These are phyloP conservation scores for Candida rishiriensis DNA, from an alignment of 805 yeast genomes.

Conservation along the genomic window DNA sequence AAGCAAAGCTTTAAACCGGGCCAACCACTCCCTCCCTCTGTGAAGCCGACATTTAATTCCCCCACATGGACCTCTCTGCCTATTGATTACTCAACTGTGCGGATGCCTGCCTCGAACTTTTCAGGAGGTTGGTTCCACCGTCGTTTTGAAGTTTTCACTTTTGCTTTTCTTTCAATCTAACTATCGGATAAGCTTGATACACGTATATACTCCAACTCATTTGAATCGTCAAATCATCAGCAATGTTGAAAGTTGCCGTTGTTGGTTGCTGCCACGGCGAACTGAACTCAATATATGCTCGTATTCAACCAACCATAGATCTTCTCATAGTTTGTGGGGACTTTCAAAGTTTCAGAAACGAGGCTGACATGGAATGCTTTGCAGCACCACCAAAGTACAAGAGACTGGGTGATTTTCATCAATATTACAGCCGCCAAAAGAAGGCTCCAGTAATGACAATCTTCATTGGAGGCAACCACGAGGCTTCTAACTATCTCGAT, in stretches of 20 bases:
- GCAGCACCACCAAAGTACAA: constrained; percentile 78
- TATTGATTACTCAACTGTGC: too few species aligned
- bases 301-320: constrained; percentile 36
- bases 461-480: constrained; percentile 95
- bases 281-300: constrained; percentile 51
- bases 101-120: too few species aligned
- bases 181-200: too few species aligned
- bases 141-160: too few species aligned
- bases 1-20: too few species aligned
- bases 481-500: constrained; percentile 71
- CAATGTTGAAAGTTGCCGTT: constrained; percentile 47
- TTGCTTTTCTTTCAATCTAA: too few species aligned
- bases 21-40: too few species aligned
- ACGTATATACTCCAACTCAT: too few species aligned
- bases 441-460: constrained; percentile 74
- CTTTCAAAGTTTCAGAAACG: constrained; percentile 73
- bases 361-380: constrained; percentile 60
- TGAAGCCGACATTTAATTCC: too few species aligned
- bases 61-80: too few species aligned
- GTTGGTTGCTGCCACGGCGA: constrained; percentile 93
- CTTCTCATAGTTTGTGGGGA: constrained; percentile 84
- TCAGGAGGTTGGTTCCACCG: too few species aligned
- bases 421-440: constrained; percentile 57
- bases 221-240: too few species aligned
- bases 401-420: constrained; percentile 71